Conservation (phyloP, 306 rosid genomes). For the Fragaria iinumae region DNA sequence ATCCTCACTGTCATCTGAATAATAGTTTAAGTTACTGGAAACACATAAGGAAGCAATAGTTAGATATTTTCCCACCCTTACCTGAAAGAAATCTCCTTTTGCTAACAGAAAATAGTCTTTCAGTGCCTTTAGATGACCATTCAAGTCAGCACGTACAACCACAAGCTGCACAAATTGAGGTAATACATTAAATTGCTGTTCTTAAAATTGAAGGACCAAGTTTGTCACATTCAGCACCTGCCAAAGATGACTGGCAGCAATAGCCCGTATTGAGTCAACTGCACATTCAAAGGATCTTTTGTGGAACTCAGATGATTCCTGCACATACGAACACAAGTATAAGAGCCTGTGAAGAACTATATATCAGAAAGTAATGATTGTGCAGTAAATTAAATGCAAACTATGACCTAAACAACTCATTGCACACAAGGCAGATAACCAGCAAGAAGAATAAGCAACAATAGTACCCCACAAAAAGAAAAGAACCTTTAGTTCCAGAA, state of each 20-base stretch:
- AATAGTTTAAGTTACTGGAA: not conserved
- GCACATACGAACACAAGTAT: slow-evolving; percentile 24
- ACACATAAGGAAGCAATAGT: slow-evolving; percentile 12
- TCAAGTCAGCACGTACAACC: slow-evolving; percentile 93
- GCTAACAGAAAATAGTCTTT: slow-evolving; percentile 96
- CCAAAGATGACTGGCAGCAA: slow-evolving; percentile 99
- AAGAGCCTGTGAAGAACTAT: not conserved
- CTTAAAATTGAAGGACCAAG: slow-evolving; percentile 24
- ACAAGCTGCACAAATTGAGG: slow-evolving; percentile 73
- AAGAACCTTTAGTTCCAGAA: slow-evolving; percentile 74
- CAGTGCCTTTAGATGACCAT: slow-evolving; percentile 88
- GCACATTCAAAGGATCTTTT: slow-evolving; percentile 91
- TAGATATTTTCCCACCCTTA: slow-evolving; percentile 35
- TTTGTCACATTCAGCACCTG: slow-evolving; percentile 57
- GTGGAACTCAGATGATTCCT: slow-evolving; percentile 93
- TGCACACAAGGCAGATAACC: slow-evolving; percentile 18
- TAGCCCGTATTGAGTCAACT: slow-evolving; percentile 78
- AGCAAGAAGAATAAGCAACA: not conserved
- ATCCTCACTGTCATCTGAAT: not conserved
- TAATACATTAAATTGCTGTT: slow-evolving; percentile 26
- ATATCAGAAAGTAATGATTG: not conserved
- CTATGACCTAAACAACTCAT: not conserved
- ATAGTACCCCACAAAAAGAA: not conserved
- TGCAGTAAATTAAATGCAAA: slow-evolving; percentile 2
- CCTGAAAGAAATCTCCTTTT: slow-evolving; percentile 99